phyloP scores from a whole-genome alignment of 495 filamentous ascomycete species.

The Penicillium antarcticum region DNA sequence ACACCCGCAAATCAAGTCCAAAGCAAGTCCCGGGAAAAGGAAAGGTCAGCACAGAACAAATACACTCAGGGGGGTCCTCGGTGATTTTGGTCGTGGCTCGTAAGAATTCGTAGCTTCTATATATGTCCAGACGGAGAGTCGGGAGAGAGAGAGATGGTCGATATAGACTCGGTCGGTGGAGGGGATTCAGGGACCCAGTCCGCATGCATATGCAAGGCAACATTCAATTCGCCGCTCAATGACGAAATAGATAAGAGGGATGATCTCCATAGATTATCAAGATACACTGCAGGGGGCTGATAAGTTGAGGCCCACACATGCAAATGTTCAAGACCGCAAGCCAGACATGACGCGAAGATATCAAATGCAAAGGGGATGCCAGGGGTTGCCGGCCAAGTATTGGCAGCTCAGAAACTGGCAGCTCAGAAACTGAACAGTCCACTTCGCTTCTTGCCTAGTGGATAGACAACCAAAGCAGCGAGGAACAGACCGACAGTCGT shows the following conservation, averaged over 20 bases:
- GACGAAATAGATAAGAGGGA: background rate
- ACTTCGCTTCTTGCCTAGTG: slow-evolving; percentile 84
- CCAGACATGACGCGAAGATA: background rate
- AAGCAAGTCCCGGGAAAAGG: background rate
- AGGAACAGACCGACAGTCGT: slow-evolving; percentile 90
- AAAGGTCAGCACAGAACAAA: background rate
- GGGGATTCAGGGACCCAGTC: background rate
- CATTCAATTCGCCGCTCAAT: background rate
- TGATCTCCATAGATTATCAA: too few species aligned
- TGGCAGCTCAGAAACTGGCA: slow-evolving; percentile 57
- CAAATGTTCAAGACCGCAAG: background rate
- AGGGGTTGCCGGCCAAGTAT: background rate
- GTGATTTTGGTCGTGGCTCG: slow-evolving; percentile 27
- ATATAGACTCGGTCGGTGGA: slow-evolving; percentile 10
- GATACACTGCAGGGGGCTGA: too few species aligned
- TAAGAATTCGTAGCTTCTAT: slow-evolving; percentile 30
- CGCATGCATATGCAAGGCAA: background rate
- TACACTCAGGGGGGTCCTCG: slow-evolving; percentile 6
- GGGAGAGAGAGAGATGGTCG: slow-evolving; percentile 9
- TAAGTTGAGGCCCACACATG: too few species aligned
- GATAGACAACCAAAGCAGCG: slow-evolving; percentile 84
- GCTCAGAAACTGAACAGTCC: slow-evolving; percentile 80
- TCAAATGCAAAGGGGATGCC: background rate
- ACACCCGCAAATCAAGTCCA: background rate
- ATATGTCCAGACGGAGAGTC: slow-evolving; percentile 14